Conservation (phyloP, 148 eudicot species). For the Cornus controversa region DNA sequence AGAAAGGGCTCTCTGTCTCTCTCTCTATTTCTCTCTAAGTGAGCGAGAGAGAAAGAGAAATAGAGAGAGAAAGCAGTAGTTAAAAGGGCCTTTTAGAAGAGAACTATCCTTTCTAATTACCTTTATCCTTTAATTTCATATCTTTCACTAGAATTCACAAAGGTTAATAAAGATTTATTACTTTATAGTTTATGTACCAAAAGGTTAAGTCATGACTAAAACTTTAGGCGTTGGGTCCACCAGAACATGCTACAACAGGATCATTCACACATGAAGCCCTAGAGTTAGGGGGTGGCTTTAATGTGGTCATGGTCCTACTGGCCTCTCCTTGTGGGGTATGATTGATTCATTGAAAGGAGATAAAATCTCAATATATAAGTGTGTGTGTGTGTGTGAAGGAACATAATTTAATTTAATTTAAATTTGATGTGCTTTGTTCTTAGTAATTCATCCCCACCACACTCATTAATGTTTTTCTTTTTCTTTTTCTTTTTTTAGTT, state of each 20-base stretch:
- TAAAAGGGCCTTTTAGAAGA: neutral
- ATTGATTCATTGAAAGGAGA: neutral
- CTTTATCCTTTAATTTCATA: neutral
- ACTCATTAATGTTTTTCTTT: no score
- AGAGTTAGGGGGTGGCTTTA: neutral
- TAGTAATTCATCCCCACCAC: no score
- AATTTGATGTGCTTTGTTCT: no score
- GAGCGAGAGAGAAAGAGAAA: no score
- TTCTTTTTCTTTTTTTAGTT: no score
- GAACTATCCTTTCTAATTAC: neutral
- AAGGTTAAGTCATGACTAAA: neutral
- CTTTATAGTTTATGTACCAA: neutral
- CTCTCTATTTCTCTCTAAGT: neutral
- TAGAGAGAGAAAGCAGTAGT: no score
- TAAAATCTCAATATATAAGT: no score
- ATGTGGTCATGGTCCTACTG: constrained; percentile 10
- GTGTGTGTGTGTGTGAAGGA: no score
- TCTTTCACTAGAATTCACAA: neutral
- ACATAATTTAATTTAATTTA: no score
- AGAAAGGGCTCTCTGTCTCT: neutral
- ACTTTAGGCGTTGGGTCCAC: neutral
- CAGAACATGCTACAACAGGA: neutral
- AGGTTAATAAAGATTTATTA: neutral
- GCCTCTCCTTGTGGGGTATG: neutral
- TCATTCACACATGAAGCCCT: neutral